These are phyloP conservation scores for Cyanidioschyzon merolae DNA, from an alignment of 23 red algal genomes.

Conservation along the genomic window DNA sequence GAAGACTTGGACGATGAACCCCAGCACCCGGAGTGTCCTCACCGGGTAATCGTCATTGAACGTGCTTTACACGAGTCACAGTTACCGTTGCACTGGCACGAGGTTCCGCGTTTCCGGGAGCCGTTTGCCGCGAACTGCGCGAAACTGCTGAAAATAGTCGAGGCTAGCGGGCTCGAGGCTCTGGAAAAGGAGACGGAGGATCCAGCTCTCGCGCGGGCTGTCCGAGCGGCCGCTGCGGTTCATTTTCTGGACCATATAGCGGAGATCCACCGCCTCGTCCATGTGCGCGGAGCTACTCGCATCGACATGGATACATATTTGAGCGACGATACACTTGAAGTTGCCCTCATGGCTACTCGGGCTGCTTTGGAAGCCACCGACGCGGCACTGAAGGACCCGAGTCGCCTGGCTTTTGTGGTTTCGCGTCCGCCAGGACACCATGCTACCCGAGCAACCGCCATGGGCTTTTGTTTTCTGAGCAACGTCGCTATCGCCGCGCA, in stretches of 20 bases:
- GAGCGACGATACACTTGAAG: conserved; percentile 26
- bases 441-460: conserved; percentile 56
- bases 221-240: not conserved
- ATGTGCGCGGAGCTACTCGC: conserved; percentile 15
- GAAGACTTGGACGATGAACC: not conserved
- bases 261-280: conserved; percentile 32
- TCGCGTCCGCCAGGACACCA: conserved; percentile 91
- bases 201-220: not conserved
- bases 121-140: not conserved
- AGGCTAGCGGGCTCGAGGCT: conserved; percentile 4
- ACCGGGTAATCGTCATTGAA: conserved; percentile 33
- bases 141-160: conserved; percentile 20
- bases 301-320: conserved; percentile 87
- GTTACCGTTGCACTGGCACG: conserved; percentile 29
- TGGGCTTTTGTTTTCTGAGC: conserved; percentile 84
- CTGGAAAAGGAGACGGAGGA: not conserved
- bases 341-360: conserved; percentile 41
- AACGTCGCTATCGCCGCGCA: conserved; percentile 77
- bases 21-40: conserved; percentile 61
- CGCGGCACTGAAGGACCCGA: conserved; percentile 15
- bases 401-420: conserved; percentile 27
- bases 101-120: conserved; percentile 11
- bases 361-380: conserved; percentile 77
- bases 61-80: conserved; percentile 23
- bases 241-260: conserved; percentile 61